Base-by-base conservation (phyloP, 2,329 filamentous ascomycete species). In the Aaosphaeria pasadenensis region DNA sequence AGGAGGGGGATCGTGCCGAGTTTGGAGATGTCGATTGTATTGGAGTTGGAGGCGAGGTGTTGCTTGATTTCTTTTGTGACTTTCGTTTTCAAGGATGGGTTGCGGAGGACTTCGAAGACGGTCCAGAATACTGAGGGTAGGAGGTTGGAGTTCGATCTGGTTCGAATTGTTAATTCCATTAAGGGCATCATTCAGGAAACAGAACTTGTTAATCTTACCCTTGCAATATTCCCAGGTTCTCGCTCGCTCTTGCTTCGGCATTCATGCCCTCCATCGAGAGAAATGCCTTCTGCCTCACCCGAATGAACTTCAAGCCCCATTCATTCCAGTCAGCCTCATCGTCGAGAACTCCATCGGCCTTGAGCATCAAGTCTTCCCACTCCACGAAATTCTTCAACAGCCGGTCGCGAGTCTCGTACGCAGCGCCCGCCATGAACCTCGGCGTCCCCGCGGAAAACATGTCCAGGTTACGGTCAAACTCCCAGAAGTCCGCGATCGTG, bases 401-500 rank as follows among this genome's bases (percentile, higher is more conserved):
- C 6, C 54, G 54, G 33, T 61, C 55, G 5, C 59, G 60, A 1
- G 56, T 50, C 5, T 49, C 50, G 1, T 53, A 50, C n/a, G 55
- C 48, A 30, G 39, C 44, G 5, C 56, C 48, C 4, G 55, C 44
- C 35, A 59, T 45, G 9, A 60, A 50, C 1, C 50, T 48, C 13
- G 64, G 55, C 39, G 62, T 45, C 3, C 58, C 58, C 3, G 47
- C 51, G 4, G 55, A 5, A 13, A 60, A 59, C 1, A 48, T 49
- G n/a, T 60, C 55, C 4, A 54, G 38, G 7, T 55, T 52, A 7
- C 53, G 51, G 17, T 60, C 53, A 44, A 63, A 67, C 7, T 55
- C 48, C 57, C 56, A 55, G 30, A 62, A 65, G 39, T 69, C 64
- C 24, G 53, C 55, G 9, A 60, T 47, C 9, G 65, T 31, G 4